Evolutionary conservation across 2,329 filamentous ascomycete species (phyloP), one percentile per base, ranked within the genome.

Genomic region (Arachnomyces sp.): DNA sequence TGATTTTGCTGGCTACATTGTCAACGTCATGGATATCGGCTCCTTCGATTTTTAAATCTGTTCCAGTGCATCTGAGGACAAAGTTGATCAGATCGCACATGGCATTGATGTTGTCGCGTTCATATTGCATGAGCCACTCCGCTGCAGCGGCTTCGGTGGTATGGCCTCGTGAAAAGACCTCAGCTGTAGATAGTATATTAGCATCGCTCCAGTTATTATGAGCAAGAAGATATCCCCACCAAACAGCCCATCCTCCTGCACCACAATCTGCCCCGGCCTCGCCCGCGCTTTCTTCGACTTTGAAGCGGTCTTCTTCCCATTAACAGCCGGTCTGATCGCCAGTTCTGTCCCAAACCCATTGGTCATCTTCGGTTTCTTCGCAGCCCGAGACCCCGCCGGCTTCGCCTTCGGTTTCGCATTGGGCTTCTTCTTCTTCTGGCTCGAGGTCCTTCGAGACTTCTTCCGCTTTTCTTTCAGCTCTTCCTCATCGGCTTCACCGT

Each of bases 1-100:
- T 72, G 34, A 98, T 68, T 55, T 80, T 81, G 55, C 79, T 81
- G 13, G 84, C 78, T 35, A 82, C 85, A 55, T 92, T 88, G 58
- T 98, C 92, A 6, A 87, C 79, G 58, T 98, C 90, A 49, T 82
- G 79, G 48, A 95, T 85, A 58, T 96, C 88, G 57, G 92, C 81
- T 30, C 77, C 75, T 7, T 81, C 83, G 40, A 98, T 77, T 49
- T 83, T 76, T 39, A 85, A 72, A 40, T 86, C 78, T 59, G 89
- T 94, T 20, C 92, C 92, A 13, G 89, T 79, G 46, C 84, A 75
- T 49, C 71, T 71, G 13, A 82, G 61, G 15, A 80, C 68, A 40
- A 81, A 74, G 53, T 79, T 81, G 56, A 81, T 64, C 38, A 82
- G 55, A 43, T 79, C 74, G 34, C 71, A 66, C 50, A 81, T 60